Evolutionary conservation across 371 early-diverging fungal species (phyloP), one percentile per base, ranked within the genome.

Genomic region (Rhizopus microsporus): DNA sequence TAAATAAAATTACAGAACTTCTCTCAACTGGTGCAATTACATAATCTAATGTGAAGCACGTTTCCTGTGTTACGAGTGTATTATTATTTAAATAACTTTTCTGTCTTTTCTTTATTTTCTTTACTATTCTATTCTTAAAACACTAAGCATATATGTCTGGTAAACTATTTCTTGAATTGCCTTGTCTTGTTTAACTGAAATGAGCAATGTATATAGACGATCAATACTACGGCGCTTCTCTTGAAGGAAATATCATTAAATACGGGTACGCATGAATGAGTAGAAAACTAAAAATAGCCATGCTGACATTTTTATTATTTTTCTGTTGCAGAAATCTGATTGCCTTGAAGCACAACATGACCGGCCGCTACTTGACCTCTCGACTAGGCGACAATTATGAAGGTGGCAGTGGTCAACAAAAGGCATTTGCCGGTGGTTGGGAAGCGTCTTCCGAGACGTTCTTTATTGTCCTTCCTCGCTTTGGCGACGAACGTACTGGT

Each of bases 401-500:
- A 46, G 46, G 66, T 23, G 85, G 86, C 33, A 82, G 83, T 50
- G 62, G 64, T 34, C 85, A 87, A 67, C 80, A 83, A 64, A 63
- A 67, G 61, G 81, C 48, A 54, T 83, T 62, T 63, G 74, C 71
- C 32, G 67, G 64, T 55, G 79, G 63, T 35, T 78, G 80, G 75
- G 67, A 69, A 29, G 46, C 75, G 7, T 61, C 48, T 31, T 49
- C 69, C 16, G 67, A 74, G 38, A 68, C 82, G 34, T 63, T 62
- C 38, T 87, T 83, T 75, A 74, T 79, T 43, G 81, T 85, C 1
- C 63, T 85, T 3, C 85, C 86, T 33, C 71, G 77, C 8, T 56
- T 55, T 8, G 62, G 57, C 8, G 44, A 47, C 9, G 67, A 64
- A 7, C 72, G 72, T 38, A 62, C 67, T 1, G 84, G 76, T 15